Percentiles rank a stretch among this genome's conserved stretches.
phyloP scores from a whole-genome alignment of 345 rosid species.

The Melaleuca quinquenervia region DNA sequence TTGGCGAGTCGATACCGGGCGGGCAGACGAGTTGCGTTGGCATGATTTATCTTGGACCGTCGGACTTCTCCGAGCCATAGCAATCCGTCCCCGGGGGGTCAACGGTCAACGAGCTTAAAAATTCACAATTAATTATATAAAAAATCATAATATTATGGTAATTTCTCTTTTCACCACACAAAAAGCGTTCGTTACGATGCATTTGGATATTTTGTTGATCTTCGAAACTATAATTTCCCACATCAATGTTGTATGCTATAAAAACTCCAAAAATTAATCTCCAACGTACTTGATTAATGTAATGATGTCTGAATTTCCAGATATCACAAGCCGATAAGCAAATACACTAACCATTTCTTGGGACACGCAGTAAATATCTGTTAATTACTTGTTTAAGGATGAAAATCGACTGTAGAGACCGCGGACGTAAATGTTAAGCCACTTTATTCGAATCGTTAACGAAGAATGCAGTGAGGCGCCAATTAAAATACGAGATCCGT shows the following conservation, averaged over 20 bases:
- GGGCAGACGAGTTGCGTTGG: background rate
- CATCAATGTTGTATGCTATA: background rate
- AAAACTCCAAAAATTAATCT: fast-evolving
- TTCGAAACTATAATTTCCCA: fast-evolving
- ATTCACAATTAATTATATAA: background rate
- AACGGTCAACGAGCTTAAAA: background rate
- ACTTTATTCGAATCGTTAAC: too few species aligned
- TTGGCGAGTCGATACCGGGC: background rate
- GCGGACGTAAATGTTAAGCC: too few species aligned
- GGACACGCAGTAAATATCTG: background rate
- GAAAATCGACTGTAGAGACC: too few species aligned
- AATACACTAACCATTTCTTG: background rate
- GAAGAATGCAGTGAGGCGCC: too few species aligned
- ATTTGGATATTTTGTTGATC: background rate
- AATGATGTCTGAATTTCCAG: background rate
- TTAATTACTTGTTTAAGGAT: background rate
- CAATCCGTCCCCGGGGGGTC: background rate
- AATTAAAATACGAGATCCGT: background rate
- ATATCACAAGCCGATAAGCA: fast-evolving
- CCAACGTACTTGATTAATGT: background rate
- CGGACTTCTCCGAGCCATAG: background rate
- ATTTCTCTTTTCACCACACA: background rate
- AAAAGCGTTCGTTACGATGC: background rate
- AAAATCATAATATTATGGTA: background rate
- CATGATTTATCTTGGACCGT: background rate